These are phyloP conservation scores for Leccinum pallidistipes DNA, from an alignment of 1,284 basidiomycete species.

Conservation along the genomic window DNA sequence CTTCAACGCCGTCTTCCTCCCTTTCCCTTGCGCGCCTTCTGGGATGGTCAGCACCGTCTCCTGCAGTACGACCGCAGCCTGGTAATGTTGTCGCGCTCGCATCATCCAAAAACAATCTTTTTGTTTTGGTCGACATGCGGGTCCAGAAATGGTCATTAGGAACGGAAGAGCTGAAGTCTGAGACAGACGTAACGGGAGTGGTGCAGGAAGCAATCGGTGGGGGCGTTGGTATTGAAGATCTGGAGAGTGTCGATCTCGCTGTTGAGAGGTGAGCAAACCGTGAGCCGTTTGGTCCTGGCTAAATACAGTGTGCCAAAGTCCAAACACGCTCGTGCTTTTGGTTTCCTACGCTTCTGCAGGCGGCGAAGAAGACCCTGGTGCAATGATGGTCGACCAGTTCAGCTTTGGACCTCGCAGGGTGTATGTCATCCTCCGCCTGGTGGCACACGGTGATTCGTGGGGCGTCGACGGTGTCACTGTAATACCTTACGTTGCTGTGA, in stretches of 20 bases:
- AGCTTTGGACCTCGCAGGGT: conserved; percentile 53
- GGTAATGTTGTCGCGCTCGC: conserved; percentile 64
- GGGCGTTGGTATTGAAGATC: conserved; percentile 49
- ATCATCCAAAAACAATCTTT: conserved; percentile 47
- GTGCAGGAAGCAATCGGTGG: conserved; percentile 44
- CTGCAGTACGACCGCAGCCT: conserved; percentile 33
- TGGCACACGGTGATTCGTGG: conserved; percentile 30
- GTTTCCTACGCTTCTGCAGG: conserved; percentile 60
- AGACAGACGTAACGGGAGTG: conserved; percentile 51
- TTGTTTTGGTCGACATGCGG: conserved; percentile 64
- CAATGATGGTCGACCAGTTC: conserved; percentile 43
- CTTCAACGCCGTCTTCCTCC: conserved; percentile 45
- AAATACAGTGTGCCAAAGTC: conserved; percentile 32
- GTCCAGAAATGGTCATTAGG: conserved; percentile 69
- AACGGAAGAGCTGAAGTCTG: conserved; percentile 55
- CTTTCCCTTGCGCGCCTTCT: conserved; percentile 59
- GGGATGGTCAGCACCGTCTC: conserved; percentile 47
- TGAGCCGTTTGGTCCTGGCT: conserved; percentile 6
- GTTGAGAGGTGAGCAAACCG: conserved; percentile 50
- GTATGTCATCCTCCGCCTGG: conserved; percentile 59
- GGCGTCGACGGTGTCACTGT: conserved; percentile 41
- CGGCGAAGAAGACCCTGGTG: conserved; percentile 43
- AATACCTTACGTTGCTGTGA: conserved; percentile 75
- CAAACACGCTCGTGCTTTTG: conserved; percentile 56
- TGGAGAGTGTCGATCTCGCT: conserved; percentile 70